Percentiles rank a stretch among this genome's conserved stretches.
Evolutionary conservation across 164 flowering plant genomes (phyloP).

Genomic region (Piper betle): DNA sequence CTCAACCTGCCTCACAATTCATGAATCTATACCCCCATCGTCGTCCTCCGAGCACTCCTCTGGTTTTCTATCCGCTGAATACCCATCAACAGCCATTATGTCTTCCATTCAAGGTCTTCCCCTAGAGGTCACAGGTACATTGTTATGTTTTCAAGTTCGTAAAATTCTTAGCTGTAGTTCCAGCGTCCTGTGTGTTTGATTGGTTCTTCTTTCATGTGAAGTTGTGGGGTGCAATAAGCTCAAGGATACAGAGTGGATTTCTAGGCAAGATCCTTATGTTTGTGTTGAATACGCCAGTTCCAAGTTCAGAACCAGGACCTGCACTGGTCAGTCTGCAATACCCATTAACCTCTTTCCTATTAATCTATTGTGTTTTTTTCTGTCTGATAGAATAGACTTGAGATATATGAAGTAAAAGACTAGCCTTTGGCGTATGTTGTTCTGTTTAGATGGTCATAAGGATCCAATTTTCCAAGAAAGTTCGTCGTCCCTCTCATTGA

Average conservation of each 20-base stretch:
- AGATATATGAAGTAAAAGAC: neutral
- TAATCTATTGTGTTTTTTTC: neutral
- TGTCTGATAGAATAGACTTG: neutral
- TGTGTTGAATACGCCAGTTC: conserved; percentile 64
- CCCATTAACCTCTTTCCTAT: neutral
- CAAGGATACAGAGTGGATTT: conserved; percentile 92
- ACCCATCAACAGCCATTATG: conserved; percentile 27
- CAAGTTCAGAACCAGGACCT: conserved; percentile 67
- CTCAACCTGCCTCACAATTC: no score
- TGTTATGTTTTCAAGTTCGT: neutral
- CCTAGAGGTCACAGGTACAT: conserved; percentile 73
- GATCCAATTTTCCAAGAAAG: conserved; percentile 83
- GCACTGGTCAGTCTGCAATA: conserved; percentile 40
- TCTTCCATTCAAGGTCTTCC: conserved; percentile 69
- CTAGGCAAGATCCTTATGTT: conserved; percentile 92
- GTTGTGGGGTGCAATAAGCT: conserved; percentile 69
- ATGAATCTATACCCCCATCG: no score
- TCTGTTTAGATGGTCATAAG: conserved; percentile 60
- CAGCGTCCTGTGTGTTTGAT: neutral
- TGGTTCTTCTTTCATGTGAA: conserved; percentile 9
- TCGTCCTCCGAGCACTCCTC: no score
- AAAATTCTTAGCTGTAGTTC: neutral
- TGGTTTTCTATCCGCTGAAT: neutral
- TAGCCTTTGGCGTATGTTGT: neutral
- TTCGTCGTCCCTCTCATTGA: conserved; percentile 56